A percentile compares a stretch with the other conserved stretches of the same genome.
phyloP scores from a whole-genome alignment of 2,329 filamentous ascomycete species.

The Shiraia bambusicola region DNA sequence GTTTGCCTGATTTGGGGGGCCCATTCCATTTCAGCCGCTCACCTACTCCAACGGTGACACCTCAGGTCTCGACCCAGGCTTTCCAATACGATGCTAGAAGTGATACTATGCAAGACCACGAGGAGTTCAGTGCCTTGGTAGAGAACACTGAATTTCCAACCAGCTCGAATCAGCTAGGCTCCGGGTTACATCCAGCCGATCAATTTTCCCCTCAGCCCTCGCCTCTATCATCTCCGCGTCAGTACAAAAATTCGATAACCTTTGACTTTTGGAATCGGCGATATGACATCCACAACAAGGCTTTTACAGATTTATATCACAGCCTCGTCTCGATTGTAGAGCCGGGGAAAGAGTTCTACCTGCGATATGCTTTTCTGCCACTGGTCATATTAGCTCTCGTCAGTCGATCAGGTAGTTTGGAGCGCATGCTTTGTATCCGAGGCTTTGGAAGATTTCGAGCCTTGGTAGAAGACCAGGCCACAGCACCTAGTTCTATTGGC shows the following conservation, averaged over 20 bases:
- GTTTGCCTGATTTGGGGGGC: slow-evolving; percentile 13
- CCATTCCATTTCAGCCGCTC: slow-evolving; percentile 5
- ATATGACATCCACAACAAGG: slow-evolving; percentile 24
- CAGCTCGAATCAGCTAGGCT: slow-evolving; percentile 7
- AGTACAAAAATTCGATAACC: slow-evolving; percentile 4
- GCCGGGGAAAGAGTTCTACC: slow-evolving; percentile 4
- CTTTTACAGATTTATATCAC: slow-evolving; percentile 11
- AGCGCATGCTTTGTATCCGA: slow-evolving; percentile 16
- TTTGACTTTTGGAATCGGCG: slow-evolving; percentile 18
- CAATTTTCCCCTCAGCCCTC: slow-evolving; percentile 19
- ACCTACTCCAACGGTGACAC: slow-evolving; percentile 6
- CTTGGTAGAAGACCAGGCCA: slow-evolving; percentile 7
- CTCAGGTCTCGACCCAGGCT: neutral
- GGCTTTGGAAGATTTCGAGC: slow-evolving; percentile 14
- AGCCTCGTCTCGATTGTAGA: slow-evolving; percentile 10
- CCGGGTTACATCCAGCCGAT: slow-evolving; percentile 6
- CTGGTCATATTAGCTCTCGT: slow-evolving; percentile 21
- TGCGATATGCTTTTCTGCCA: slow-evolving; percentile 20
- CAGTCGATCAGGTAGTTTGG: slow-evolving; percentile 15
- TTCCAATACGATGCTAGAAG: slow-evolving; percentile 3
- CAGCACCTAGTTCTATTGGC: slow-evolving; percentile 8
- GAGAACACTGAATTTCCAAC: slow-evolving; percentile 1
- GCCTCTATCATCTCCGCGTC: slow-evolving; percentile 14
- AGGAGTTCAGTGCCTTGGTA: slow-evolving; percentile 2
- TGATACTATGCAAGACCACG: slow-evolving; percentile 5